These are phyloP conservation scores for Leishmania tarentolae DNA, from an alignment of 208 protist genomes.

Conservation along the genomic window DNA sequence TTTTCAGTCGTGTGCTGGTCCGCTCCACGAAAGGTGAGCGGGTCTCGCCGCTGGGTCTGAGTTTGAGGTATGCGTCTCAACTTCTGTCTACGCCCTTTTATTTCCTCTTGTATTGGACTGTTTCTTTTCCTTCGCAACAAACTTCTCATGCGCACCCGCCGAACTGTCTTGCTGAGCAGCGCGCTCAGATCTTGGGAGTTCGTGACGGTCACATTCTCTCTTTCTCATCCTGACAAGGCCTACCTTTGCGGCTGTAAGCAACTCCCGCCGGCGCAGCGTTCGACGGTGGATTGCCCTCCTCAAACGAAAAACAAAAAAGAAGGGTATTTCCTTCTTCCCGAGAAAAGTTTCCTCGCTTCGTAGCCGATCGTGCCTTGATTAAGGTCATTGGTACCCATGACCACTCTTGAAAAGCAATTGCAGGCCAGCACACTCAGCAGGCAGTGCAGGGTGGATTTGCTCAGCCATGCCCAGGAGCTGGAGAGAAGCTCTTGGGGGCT, in stretches of 20 bases:
- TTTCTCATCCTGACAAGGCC: background rate
- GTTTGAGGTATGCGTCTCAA: background rate
- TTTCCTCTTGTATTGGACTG: background rate
- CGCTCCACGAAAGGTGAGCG: background rate
- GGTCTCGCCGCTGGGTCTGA: background rate
- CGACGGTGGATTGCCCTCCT: background rate
- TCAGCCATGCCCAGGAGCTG: conserved; percentile 65
- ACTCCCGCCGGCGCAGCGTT: background rate
- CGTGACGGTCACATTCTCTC: too few species aligned
- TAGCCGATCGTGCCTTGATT: background rate
- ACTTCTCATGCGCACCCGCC: background rate
- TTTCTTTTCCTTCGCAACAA: background rate
- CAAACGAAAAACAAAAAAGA: background rate
- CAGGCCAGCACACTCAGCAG: conserved; percentile 60
- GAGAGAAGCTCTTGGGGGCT: conserved; percentile 55
- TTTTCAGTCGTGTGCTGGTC: background rate
- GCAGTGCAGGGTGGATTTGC: conserved; percentile 71
- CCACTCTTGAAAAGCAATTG: conserved; percentile 66
- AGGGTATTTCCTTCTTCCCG: background rate
- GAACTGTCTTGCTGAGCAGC: background rate
- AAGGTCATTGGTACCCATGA: conserved; percentile 32
- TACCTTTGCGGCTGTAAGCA: background rate
- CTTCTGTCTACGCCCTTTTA: background rate
- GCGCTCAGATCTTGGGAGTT: background rate
- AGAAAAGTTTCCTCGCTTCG: background rate